Evolutionary conservation across 2,329 filamentous ascomycete species (phyloP).

Genomic region (Epichloe sibirici): DNA sequence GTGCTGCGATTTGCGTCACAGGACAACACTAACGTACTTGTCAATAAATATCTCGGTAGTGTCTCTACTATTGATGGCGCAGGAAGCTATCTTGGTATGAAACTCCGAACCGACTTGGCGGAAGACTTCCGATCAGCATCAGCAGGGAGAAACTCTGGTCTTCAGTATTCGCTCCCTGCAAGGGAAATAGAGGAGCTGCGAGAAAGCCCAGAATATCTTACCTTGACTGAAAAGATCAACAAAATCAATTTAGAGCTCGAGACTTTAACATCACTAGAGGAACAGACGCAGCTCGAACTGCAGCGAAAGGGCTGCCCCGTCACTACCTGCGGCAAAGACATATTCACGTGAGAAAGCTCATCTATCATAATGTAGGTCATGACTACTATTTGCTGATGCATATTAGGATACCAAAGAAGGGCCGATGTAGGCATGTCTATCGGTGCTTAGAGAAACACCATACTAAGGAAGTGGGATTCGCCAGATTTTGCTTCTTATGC

Average conservation of each 20-base stretch:
- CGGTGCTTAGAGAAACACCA: background rate
- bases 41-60: background rate
- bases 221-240: background rate
- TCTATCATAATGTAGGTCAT: background rate
- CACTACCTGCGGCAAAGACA: background rate
- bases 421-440: background rate
- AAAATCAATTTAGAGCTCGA: too few species aligned
- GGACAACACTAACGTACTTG: background rate
- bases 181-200: background rate
- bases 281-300: background rate
- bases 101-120: background rate
- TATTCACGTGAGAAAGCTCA: background rate
- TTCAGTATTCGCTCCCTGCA: background rate
- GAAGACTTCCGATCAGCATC: background rate
- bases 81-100: background rate
- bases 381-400: background rate
- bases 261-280: background rate
- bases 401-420: background rate
- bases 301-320: background rate
- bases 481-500: background rate
- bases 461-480: background rate
- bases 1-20: background rate
- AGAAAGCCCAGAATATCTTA: background rate
- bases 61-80: background rate
- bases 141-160: background rate